Conservation (phyloP, 73 alveolate species). For the Paramecium tetraurelia region DNA sequence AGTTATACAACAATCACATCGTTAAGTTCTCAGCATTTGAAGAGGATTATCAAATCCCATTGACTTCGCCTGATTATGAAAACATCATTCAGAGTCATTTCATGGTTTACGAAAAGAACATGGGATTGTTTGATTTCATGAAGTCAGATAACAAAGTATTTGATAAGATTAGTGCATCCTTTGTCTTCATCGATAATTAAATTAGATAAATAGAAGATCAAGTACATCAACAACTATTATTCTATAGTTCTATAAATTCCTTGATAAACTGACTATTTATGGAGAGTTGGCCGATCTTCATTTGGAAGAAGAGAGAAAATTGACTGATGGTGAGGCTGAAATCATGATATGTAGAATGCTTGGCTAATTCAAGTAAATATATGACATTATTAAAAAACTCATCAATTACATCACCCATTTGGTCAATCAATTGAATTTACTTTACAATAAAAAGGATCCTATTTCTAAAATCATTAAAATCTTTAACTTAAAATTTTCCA, state of each 20-base stretch:
- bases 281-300: conserved; percentile 53
- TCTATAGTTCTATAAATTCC: conserved; percentile 17
- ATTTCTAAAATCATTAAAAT: conserved; percentile 73
- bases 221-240: background rate
- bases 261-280: conserved; percentile 33
- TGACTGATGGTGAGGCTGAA: conserved; percentile 73
- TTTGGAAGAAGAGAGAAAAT: conserved; percentile 70
- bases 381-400: conserved; percentile 73
- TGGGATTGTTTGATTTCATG: conserved; percentile 2
- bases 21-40: conserved; percentile 47
- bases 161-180: conserved; percentile 9
- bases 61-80: conserved; percentile 23
- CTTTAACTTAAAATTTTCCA: conserved; percentile 61
- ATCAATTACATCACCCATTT: conserved; percentile 73
- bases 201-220: background rate
- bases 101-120: conserved; percentile 44
- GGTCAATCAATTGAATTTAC: conserved; percentile 73
- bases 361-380: conserved; percentile 70
- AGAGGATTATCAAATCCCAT: conserved; percentile 49
- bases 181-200: background rate
- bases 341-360: conserved; percentile 75
- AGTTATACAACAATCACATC: conserved; percentile 44
- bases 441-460: conserved; percentile 74
- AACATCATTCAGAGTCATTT: conserved; percentile 35
- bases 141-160: background rate